Evolutionary conservation across 371 early-diverging fungal species (phyloP).

Genomic region (Mucor racemosus): DNA sequence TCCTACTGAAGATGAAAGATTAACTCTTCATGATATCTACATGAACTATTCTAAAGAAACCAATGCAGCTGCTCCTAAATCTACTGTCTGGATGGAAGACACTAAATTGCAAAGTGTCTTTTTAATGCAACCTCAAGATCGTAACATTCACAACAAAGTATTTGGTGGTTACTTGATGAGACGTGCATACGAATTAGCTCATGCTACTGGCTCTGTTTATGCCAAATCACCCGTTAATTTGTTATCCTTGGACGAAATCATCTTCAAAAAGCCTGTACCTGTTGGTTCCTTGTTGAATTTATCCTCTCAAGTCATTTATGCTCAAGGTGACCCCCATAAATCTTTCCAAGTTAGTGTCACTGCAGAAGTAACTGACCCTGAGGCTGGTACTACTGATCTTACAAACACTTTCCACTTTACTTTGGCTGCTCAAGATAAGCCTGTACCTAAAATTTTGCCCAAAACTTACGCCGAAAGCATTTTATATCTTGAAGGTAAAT

Average conservation of each 20-base stretch:
- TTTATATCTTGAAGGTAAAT: constrained; percentile 71
- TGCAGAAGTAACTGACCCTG: constrained; percentile 81
- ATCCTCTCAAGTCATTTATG: constrained; percentile 73
- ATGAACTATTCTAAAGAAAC: constrained; percentile 61
- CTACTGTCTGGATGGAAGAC: constrained; percentile 73
- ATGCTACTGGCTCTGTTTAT: constrained; percentile 72
- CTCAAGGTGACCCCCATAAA: constrained; percentile 52
- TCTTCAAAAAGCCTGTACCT: constrained; percentile 88
- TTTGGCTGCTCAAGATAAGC: constrained; percentile 48
- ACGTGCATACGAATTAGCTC: constrained; percentile 81
- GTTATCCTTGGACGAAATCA: constrained; percentile 86
- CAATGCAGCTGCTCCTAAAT: constrained; percentile 14
- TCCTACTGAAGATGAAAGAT: constrained; percentile 84
- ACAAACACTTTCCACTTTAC: constrained; percentile 91
- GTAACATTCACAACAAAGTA: constrained; percentile 91
- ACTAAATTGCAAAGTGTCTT: constrained; percentile 73
- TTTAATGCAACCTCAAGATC: constrained; percentile 82
- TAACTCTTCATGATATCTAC: constrained; percentile 83
- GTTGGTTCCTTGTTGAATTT: constrained; percentile 84
- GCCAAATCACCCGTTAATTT: constrained; percentile 57
- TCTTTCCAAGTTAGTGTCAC: constrained; percentile 78
- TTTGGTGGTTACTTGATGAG: constrained; percentile 88
- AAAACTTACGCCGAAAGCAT: constrained; percentile 80
- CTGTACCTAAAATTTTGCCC: constrained; percentile 57
- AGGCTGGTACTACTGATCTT: constrained; percentile 55